Evolutionary conservation across 208 protist genomes (phyloP).

Genomic region (Wallacemonas rigidus): DNA sequence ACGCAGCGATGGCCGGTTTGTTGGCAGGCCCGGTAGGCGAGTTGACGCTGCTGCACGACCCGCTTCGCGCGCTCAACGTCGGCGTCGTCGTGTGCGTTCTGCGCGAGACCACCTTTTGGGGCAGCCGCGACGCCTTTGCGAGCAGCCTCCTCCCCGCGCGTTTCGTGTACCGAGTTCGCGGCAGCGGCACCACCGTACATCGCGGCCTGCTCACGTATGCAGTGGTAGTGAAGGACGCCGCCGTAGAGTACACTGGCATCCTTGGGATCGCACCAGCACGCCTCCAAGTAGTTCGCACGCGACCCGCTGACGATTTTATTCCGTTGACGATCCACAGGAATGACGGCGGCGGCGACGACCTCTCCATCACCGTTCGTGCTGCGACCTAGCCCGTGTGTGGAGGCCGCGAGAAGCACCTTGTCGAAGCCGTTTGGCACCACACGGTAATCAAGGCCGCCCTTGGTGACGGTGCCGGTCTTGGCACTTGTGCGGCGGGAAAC

Average conservation of each 20-base stretch:
- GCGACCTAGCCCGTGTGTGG: background rate
- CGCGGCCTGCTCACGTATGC: slow-evolving; percentile 29
- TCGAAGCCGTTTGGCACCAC: slow-evolving; percentile 18
- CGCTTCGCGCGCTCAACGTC: background rate
- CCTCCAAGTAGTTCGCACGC: slow-evolving; percentile 29
- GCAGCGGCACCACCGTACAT: background rate
- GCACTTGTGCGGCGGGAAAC: slow-evolving; percentile 25
- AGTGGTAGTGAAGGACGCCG: slow-evolving; percentile 85
- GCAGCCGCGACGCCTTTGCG: background rate
- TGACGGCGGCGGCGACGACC: background rate
- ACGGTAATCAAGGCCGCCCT: background rate
- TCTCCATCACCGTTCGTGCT: background rate
- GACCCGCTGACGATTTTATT: slow-evolving; percentile 33
- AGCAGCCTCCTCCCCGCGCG: too few relatives aligned
- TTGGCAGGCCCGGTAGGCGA: slow-evolving; percentile 61
- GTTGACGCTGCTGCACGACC: slow-evolving; percentile 17
- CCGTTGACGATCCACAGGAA: background rate
- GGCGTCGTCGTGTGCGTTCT: background rate
- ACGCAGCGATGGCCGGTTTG: slow-evolving; percentile 70
- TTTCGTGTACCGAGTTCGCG: too few relatives aligned
- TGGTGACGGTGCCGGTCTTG: slow-evolving; percentile 22
- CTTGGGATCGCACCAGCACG: slow-evolving; percentile 84
- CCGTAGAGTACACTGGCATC: slow-evolving; percentile 54
- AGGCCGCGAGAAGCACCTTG: slow-evolving; percentile 6
- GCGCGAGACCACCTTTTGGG: too few relatives aligned